Evolutionary conservation across 129 eudicot genomes (phyloP).

Genomic region (Heracleum sosnowskyi): DNA sequence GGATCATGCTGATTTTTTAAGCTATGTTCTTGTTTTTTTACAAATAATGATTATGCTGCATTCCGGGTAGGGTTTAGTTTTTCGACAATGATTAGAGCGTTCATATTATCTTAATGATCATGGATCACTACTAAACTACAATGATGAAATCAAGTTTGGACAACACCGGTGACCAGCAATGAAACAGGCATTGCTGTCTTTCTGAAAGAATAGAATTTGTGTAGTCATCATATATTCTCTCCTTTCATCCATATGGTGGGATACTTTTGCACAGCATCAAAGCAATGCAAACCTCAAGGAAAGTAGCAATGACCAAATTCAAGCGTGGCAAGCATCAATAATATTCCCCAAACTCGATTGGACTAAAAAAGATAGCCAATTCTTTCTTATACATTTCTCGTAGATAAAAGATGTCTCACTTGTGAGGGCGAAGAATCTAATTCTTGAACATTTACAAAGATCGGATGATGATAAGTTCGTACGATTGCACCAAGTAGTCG

Average conservation of each 20-base stretch:
- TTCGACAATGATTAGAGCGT: conserved; percentile 3
- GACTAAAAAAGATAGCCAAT: not conserved
- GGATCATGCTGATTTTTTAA: not conserved
- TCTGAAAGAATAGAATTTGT: not conserved
- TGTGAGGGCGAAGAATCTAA: not conserved
- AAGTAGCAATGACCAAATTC: not conserved
- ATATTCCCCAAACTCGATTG: not conserved
- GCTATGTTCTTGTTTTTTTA: not conserved
- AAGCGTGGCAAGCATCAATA: conserved; percentile 1
- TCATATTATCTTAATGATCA: conserved; percentile 9
- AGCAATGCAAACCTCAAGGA: not conserved
- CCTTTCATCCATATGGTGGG: conserved; percentile 6
- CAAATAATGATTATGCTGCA: not conserved
- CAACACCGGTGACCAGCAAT: conserved; percentile 1
- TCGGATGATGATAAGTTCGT: not conserved
- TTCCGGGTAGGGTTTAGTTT: not conserved
- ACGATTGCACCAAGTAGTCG: not conserved
- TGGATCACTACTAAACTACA: not conserved
- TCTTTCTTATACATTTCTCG: not conserved
- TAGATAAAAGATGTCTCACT: not conserved
- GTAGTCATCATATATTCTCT: not conserved
- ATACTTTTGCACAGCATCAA: conserved; percentile 8
- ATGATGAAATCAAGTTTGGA: not conserved
- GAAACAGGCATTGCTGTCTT: conserved; percentile 4
- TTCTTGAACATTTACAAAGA: not conserved